Evolutionary conservation across 768 basidiomycete species (phyloP).

Genomic region (Mycena maculata): DNA sequence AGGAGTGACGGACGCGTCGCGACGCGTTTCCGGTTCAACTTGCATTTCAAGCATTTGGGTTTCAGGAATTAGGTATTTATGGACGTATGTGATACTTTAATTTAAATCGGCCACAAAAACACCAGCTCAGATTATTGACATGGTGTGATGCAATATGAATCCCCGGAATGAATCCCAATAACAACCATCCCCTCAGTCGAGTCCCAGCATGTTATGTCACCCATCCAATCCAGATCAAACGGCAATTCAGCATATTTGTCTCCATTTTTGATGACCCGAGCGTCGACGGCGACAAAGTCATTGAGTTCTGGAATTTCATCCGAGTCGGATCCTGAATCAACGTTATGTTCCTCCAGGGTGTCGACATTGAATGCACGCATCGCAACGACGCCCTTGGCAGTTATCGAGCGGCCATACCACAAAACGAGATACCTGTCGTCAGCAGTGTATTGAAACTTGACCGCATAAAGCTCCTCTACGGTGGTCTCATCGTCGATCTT

Average conservation of each 20-base stretch:
- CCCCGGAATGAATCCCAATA: neutral
- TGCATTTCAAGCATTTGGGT: too few species aligned
- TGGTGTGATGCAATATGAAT: neutral
- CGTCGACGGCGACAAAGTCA: neutral
- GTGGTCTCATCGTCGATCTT: neutral
- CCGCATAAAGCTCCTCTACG: neutral
- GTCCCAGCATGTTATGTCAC: neutral
- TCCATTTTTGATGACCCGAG: neutral
- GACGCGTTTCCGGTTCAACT: too few species aligned
- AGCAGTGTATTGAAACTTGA: neutral
- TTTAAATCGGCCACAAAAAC: too few species aligned
- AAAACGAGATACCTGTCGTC: neutral
- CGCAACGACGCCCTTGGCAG: neutral
- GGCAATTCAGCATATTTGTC: neutral
- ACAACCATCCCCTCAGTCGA: constrained; percentile 1
- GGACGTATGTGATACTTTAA: too few species aligned
- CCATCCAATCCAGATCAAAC: constrained; percentile 1
- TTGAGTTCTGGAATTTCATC: neutral
- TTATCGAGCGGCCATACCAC: neutral
- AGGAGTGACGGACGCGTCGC: too few species aligned
- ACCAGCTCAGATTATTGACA: too few species aligned
- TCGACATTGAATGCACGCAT: neutral
- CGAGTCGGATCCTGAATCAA: neutral
- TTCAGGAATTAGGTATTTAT: too few species aligned
- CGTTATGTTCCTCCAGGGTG: neutral